These are phyloP conservation scores for Fusarium devonianum DNA, from an alignment of 2,329 filamentous ascomycete genomes.

Conservation along the genomic window DNA sequence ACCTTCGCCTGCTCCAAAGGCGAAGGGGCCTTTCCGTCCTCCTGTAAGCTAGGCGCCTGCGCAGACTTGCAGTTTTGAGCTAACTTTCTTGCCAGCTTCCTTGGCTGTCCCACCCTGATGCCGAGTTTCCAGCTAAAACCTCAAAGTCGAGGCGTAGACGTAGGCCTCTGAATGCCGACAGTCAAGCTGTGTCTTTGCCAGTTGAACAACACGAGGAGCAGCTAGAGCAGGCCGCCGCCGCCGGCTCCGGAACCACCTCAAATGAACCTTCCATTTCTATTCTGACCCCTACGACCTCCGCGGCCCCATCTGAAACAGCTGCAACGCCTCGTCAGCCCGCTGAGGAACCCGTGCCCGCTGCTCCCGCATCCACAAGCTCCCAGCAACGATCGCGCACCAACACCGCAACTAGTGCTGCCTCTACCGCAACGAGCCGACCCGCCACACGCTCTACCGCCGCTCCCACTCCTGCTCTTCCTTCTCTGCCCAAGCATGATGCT, in stretches of 20 bases:
- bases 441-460: conserved; percentile 46
- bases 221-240: conserved; percentile 26
- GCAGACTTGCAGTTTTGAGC: not conserved
- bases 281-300: conserved; percentile 28
- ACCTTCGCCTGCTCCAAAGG: conserved; percentile 37
- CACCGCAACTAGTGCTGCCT: conserved; percentile 32
- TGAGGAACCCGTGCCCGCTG: conserved; percentile 44
- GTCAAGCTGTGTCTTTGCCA: conserved; percentile 53
- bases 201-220: conserved; percentile 49
- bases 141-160: conserved; percentile 52
- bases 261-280: conserved; percentile 21
- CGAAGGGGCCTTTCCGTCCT: conserved; percentile 52
- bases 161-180: conserved; percentile 49
- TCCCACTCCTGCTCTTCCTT: conserved; percentile 57
- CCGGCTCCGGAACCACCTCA: conserved; percentile 27
- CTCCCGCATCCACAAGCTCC: conserved; percentile 47
- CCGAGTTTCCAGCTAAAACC: conserved; percentile 56
- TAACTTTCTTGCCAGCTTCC: conserved; percentile 56
- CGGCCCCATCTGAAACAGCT: conserved; percentile 26
- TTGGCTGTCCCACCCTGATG: conserved; percentile 62
- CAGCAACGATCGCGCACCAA: conserved; percentile 38
- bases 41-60: conserved; percentile 52
- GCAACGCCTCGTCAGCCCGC: conserved; percentile 40
- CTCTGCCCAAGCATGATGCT: conserved; percentile 50
- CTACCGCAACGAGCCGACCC: conserved; percentile 41